These are phyloP conservation scores for Leccinum barrowsii DNA, from an alignment of 768 basidiomycete species.

Conservation along the genomic window DNA sequence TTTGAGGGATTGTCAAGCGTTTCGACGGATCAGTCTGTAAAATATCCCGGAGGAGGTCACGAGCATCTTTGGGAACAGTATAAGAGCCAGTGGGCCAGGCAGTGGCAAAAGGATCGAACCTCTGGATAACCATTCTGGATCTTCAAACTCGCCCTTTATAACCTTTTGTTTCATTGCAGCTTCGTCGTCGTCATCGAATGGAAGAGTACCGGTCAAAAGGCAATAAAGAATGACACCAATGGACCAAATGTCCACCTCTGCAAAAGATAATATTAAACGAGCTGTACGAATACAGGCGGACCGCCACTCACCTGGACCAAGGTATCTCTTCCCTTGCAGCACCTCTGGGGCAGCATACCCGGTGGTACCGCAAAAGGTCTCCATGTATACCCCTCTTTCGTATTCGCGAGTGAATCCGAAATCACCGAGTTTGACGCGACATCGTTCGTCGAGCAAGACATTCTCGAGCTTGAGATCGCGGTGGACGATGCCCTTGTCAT, in stretches of 20 bases:
- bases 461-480: slow-evolving; percentile 97
- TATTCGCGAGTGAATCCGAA: slow-evolving; percentile 95
- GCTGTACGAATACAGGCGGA: not conserved
- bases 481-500: slow-evolving; percentile 91
- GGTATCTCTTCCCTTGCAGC: slow-evolving; percentile 82
- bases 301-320: slow-evolving; percentile 69
- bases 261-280: slow-evolving; percentile 6
- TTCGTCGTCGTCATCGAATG: slow-evolving; percentile 91
- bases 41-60: slow-evolving; percentile 74
- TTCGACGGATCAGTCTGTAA: slow-evolving; percentile 73
- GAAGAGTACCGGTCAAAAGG: slow-evolving; percentile 83
- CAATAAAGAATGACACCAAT: slow-evolving; percentile 89
- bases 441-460: slow-evolving; percentile 84
- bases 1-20: slow-evolving; percentile 79
- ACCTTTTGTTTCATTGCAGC: slow-evolving; percentile 79
- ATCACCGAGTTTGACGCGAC: slow-evolving; percentile 90
- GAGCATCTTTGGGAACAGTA: slow-evolving; percentile 57
- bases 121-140: slow-evolving; percentile 86
- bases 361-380: slow-evolving; percentile 94
- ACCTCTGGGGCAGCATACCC: slow-evolving; percentile 94
- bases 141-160: slow-evolving; percentile 81
- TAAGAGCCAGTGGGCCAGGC: slow-evolving; percentile 1
- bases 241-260: slow-evolving; percentile 96
- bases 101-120: slow-evolving; percentile 45
- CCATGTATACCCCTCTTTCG: slow-evolving; percentile 72